Base-by-base conservation (phyloP, 305 asterid species). In the Stenogyne calaminthoides region DNA sequence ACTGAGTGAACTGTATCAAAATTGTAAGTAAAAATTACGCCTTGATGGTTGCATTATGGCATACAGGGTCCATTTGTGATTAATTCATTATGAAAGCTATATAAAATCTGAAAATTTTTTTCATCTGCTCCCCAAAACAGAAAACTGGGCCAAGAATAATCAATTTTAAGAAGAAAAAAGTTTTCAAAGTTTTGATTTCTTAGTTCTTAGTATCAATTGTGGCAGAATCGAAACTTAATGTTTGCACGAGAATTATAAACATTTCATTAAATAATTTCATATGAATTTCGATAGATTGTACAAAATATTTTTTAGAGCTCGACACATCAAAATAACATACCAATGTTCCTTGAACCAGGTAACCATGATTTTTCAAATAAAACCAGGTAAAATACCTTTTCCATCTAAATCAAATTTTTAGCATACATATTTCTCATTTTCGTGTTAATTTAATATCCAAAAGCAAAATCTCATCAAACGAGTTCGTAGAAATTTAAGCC, bases 221-320 rank as follows among this genome's bases (percentile, higher is more conserved):
- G 90, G 90, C 22, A 85, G 67, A 76, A 83, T 85, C 5, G 73
- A 37, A 85, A n/a, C n/a, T n/a, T n/a, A n/a, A n/a, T n/a, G n/a
- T 59, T 86, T 85, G 67, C 25, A 63, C 11, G 6, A 71, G 59
- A 66, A 15, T 12, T 15, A 40, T 12, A 61, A 58, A 44, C 52
- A 55, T 44, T 61, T 19, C 0, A 39, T 32, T 57, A 11, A 39
- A 22, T 39, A 9, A 20, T 37, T 60, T 16, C 32, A 20, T 8
- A 18, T 8, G 14, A 19, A 55, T 6, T 34, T 15, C 6, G 34
- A 2, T 15, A 29, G 62, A 15, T 16, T 14, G 36, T 58, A 3
- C 10, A 49, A 5, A 19, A 51, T 14, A 6, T 9, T 3, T 2
- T 32, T 32, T n/a, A 34, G 44, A 12, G 47, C 66, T 52, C 58